Base-by-base conservation (phyloP, 2,329 filamentous ascomycete genomes). In the Mollisia scopiformis region DNA sequence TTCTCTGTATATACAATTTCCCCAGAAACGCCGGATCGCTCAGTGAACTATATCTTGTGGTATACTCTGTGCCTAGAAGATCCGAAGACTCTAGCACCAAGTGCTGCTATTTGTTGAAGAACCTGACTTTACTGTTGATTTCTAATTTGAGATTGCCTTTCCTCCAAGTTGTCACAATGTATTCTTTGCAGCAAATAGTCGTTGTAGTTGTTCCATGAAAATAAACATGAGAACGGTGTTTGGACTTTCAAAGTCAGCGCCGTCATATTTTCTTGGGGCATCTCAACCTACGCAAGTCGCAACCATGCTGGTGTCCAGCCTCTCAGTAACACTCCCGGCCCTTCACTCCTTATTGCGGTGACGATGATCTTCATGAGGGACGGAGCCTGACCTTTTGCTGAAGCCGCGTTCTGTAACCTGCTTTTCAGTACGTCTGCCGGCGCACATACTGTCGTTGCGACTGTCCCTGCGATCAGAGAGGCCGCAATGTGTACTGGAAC, bases 251-350 rank as follows among this genome's bases (percentile, higher is more conserved):
- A 21, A 6, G 63, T 71, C 50, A 69, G 62, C 2, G 11, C 23
- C 13, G 10, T 25, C 27, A 13, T 31, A 0, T 0, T 2, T 11
- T 30, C 1, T 13, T 10, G 23, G 25, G n/a, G 37, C 8, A 11
- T 19, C n/a, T 8, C 3, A 21, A 72, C 75, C 61, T 58, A 79
- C 77, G 78, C 78, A 2, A 80, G 65, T 62, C 78, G 69, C 10
- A 80, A 52, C 78, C 78, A 80, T 0, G 78, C 78, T 0, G 78
- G 78, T 8, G 75, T 78, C 78, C 78, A 80, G 1, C 78, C 78
- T 57, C 77, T 79, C 77, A 80, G 79, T 2, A 80, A 71, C 54
- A 80, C 80, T 1, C 73, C 68, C 0, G 73, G 73, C 0, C 78
- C 78, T 64, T 80, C 78, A 13, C 76, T 73, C 3, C 70, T 68